Evolutionary conservation across 2,329 filamentous ascomycete genomes (phyloP).

Genomic region (Fusarium pilosicola): DNA sequence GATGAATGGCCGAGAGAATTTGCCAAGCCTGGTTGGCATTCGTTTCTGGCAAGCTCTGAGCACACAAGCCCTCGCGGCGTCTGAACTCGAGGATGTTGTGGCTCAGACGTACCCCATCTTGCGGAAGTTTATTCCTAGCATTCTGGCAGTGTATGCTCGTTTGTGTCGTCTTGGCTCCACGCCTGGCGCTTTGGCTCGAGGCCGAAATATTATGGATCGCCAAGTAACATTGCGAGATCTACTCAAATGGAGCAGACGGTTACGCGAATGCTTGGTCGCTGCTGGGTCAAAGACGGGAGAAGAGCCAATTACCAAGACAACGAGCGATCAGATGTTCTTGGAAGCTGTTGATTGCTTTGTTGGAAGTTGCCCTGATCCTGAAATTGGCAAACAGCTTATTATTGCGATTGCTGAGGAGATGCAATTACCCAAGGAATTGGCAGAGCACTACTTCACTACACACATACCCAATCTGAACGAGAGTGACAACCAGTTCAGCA

Average conservation of each 20-base stretch:
- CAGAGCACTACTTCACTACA: constrained; percentile 78
- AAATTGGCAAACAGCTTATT: constrained; percentile 69
- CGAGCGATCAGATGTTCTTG: constrained; percentile 86
- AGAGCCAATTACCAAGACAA: constrained; percentile 77
- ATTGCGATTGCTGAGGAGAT: constrained; percentile 84
- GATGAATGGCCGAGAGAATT: constrained; percentile 71
- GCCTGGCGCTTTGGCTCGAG: constrained; percentile 45
- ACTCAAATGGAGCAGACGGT: constrained; percentile 88
- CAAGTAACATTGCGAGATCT: constrained; percentile 80
- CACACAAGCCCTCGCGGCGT: constrained; percentile 70
- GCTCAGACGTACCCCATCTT: constrained; percentile 76
- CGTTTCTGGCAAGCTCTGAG: constrained; percentile 87
- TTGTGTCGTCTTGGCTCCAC: constrained; percentile 64
- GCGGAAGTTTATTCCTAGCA: constrained; percentile 67
- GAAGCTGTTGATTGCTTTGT: constrained; percentile 95
- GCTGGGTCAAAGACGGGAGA: constrained; percentile 71
- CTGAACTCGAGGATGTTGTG: constrained; percentile 81
- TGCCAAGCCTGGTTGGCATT: constrained; percentile 81
- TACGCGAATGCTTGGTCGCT: constrained; percentile 71
- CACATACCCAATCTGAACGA: constrained; percentile 78
- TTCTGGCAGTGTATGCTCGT: constrained; percentile 68
- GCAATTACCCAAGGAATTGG: constrained; percentile 83
- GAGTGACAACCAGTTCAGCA: constrained; percentile 63
- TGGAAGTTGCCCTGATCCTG: constrained; percentile 76
- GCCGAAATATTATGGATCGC: constrained; percentile 57